Base-by-base conservation (phyloP, 768 basidiomycete species). In the Calocera viscosa region DNA sequence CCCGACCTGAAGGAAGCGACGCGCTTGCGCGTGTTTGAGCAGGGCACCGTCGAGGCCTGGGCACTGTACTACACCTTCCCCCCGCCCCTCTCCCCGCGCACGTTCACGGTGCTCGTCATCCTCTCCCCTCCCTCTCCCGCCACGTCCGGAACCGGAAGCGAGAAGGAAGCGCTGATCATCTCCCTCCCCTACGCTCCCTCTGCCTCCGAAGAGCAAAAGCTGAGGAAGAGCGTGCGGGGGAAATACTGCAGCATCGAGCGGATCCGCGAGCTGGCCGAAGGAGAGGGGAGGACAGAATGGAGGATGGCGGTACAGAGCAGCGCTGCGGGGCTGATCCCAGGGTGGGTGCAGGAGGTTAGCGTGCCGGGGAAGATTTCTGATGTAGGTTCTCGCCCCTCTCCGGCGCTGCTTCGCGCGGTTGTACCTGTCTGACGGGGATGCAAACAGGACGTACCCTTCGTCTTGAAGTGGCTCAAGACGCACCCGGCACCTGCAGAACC, bases 21-120 rank as follows among this genome's bases (percentile, higher is more conserved):
- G 2, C 78, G 82, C 70, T 77, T 91, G 14, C 53, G 53, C 69
- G 84, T 86, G 74, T 80, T 81, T 28, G 73, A 90, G 47, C 88
- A 88, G 0, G 78, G 82, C 12, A 86, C 81, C 1, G 82, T 86
- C 64, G 77, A 80, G 1, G 84, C 90, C 68, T 90, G 88, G 88
- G 82, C 86, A 0, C 69, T 88, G 68, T 83, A 84, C 74, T 91
- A 91, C 75, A 86, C 81, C 1, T 88, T 90, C 75, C 78, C 83
- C 0, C 83, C 86, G 5, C 84, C 88, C 1, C 75, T 90, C 22
- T 85, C 88, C 1, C 84, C 88, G 11, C 84, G 89, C 16, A 82
- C 88, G 24, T 91, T 90, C 75, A 90, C 88, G 1, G 86, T 86
- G 38, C 75, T 90, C 40, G 88, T 89, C 72, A 81, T 86, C n/a